These are phyloP conservation scores for Rugosomyces carneus DNA, from an alignment of 1,284 basidiomycete genomes.

Conservation along the genomic window DNA sequence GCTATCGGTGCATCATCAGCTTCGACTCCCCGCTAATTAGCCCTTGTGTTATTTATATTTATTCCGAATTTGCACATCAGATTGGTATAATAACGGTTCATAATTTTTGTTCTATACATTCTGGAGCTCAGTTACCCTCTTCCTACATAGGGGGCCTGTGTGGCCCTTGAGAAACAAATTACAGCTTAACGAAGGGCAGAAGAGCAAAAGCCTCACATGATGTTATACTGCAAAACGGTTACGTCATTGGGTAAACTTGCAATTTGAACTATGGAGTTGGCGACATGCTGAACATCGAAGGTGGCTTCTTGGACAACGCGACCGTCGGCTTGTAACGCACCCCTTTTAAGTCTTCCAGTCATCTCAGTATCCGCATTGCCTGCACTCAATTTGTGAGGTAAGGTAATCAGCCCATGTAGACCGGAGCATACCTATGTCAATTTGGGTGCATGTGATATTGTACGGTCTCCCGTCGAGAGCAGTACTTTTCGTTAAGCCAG, in stretches of 20 bases:
- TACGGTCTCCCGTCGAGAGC: slow-evolving; percentile 71
- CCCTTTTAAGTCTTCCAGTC: slow-evolving; percentile 37
- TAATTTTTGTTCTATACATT: background rate
- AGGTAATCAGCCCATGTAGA: slow-evolving; percentile 1
- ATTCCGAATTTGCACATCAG: background rate
- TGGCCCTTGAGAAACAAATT: slow-evolving; percentile 35
- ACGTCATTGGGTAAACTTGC: slow-evolving; percentile 63
- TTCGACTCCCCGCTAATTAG: slow-evolving; percentile 9
- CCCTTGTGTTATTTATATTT: slow-evolving; percentile 3
- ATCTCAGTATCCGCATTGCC: slow-evolving; percentile 67
- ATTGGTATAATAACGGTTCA: background rate
- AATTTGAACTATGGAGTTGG: slow-evolving; percentile 63
- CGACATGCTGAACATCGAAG: slow-evolving; percentile 69
- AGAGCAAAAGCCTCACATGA: slow-evolving; percentile 51
- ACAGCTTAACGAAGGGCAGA: background rate
- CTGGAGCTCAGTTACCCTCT: slow-evolving; percentile 39
- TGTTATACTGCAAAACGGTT: slow-evolving; percentile 64
- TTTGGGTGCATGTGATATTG: slow-evolving; percentile 72
- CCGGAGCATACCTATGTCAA: slow-evolving; percentile 61
- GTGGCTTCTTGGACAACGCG: slow-evolving; percentile 51
- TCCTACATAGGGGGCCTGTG: slow-evolving; percentile 55
- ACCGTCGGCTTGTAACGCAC: slow-evolving; percentile 68
- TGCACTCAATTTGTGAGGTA: slow-evolving; percentile 19
- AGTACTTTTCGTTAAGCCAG: slow-evolving; percentile 69
- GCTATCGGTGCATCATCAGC: slow-evolving; percentile 25